These are phyloP conservation scores for Colletotrichum spaethianum DNA, from an alignment of 2,329 filamentous ascomycete genomes.

Conservation along the genomic window DNA sequence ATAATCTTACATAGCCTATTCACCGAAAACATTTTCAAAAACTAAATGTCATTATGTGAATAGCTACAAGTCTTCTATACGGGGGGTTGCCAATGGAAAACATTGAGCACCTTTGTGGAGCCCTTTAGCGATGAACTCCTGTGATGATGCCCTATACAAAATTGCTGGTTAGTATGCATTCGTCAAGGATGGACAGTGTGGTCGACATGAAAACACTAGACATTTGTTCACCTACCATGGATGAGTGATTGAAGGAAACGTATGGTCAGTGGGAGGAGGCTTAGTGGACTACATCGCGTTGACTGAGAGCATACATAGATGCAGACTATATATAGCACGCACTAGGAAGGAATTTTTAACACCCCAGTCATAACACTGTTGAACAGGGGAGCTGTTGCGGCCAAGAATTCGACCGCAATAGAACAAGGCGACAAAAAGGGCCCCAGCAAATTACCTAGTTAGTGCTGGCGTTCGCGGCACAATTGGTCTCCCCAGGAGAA, in stretches of 20 bases:
- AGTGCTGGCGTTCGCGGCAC: not conserved
- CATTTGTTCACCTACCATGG: slow-evolving; percentile 7
- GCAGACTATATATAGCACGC: not conserved
- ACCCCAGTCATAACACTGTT: not conserved
- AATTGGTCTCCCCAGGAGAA: not conserved
- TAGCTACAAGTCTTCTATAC: too few species aligned
- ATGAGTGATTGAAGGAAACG: not conserved
- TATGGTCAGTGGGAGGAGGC: not conserved
- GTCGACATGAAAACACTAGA: not conserved
- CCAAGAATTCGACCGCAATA: not conserved
- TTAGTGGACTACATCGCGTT: not conserved
- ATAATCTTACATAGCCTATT: too few species aligned
- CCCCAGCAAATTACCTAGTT: not conserved
- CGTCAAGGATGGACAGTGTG: too few species aligned
- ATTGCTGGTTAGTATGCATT: too few species aligned
- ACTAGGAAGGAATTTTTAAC: not conserved
- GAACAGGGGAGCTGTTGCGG: not conserved
- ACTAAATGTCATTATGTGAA: too few species aligned
- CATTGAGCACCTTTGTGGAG: too few species aligned
- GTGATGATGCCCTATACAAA: too few species aligned
- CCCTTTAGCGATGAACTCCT: too few species aligned
- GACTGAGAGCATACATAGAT: not conserved
- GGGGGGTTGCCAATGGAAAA: too few species aligned
- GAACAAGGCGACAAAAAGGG: too few species aligned
- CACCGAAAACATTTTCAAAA: too few species aligned